Evolutionary conservation across 2,329 filamentous ascomycete genomes (phyloP).

Genomic region (Myotisia sp.): DNA sequence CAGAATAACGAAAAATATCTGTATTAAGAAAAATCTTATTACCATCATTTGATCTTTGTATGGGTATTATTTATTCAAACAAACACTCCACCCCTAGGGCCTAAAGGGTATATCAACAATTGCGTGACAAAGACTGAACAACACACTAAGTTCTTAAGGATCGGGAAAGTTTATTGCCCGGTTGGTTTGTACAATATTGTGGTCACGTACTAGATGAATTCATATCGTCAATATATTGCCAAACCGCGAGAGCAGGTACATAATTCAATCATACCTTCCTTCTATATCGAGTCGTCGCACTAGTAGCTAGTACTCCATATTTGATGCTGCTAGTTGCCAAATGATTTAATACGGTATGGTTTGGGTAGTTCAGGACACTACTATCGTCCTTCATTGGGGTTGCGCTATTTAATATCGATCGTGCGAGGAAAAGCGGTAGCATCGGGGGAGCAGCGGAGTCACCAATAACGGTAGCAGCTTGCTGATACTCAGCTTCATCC

Average conservation of each 20-base stretch:
- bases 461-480: slow-evolving; percentile 59
- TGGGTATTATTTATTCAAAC: no score
- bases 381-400: slow-evolving; percentile 95
- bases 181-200: slow-evolving; percentile 96
- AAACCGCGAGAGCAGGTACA: slow-evolving; percentile 6
- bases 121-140: no score
- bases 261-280: slow-evolving; percentile 45
- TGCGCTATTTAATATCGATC: slow-evolving; percentile 83
- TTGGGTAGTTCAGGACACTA: slow-evolving; percentile 90
- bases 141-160: no score
- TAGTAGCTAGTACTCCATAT: slow-evolving; percentile 86
- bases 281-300: slow-evolving; percentile 93
- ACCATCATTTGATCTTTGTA: no score
- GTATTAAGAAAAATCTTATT: no score
- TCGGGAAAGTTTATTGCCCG: no score
- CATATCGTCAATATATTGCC: slow-evolving; percentile 12
- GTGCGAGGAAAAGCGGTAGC: slow-evolving; percentile 79
- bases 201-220: slow-evolving; percentile 79
- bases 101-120: no score
- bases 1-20: no score
- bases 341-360: slow-evolving; percentile 93
- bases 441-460: slow-evolving; percentile 72
- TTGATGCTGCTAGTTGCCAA: slow-evolving; percentile 96
- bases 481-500: slow-evolving; percentile 58
- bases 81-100: no score